Conservation (phyloP, 768 basidiomycete species). For the Tylopilus vinaceipallidus region DNA sequence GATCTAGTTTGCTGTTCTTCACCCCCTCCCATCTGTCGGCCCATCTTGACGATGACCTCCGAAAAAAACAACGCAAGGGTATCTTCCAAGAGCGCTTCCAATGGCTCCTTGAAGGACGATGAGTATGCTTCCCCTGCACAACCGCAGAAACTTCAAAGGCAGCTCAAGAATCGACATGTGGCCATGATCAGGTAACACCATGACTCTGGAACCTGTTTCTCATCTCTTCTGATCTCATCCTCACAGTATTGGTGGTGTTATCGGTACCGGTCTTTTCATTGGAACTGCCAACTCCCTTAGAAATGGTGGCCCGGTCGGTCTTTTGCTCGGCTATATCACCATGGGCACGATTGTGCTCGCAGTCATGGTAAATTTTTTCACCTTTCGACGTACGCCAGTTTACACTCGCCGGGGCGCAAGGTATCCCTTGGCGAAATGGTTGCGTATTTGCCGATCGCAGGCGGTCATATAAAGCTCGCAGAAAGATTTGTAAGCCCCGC, state of each 20-base stretch:
- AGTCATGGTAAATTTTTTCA: constrained; percentile 51
- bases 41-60: constrained; percentile 4
- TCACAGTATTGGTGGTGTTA: constrained; percentile 58
- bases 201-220: no score
- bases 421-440: constrained; percentile 60
- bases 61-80: constrained; percentile 21
- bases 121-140: constrained; percentile 7
- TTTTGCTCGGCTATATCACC: constrained; percentile 48
- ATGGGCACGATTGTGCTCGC: no score
- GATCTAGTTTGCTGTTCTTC: no score
- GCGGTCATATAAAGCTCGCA: constrained; percentile 77
- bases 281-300: constrained; percentile 52
- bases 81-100: constrained; percentile 9
- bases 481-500: constrained; percentile 81
- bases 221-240: background rate
- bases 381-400: no score
- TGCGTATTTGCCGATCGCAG: constrained; percentile 73
- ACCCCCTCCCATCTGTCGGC: no score
- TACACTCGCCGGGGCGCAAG: constrained; percentile 33
- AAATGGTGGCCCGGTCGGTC: constrained; percentile 69
- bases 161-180: constrained; percentile 74
- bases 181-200: constrained; percentile 90
- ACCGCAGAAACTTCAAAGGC: constrained; percentile 42
- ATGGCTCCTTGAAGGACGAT: constrained; percentile 20
- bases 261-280: constrained; percentile 61